Evolutionary conservation across 371 early-diverging fungal genomes (phyloP).

Genomic region (Actinomortierella wolfii): DNA sequence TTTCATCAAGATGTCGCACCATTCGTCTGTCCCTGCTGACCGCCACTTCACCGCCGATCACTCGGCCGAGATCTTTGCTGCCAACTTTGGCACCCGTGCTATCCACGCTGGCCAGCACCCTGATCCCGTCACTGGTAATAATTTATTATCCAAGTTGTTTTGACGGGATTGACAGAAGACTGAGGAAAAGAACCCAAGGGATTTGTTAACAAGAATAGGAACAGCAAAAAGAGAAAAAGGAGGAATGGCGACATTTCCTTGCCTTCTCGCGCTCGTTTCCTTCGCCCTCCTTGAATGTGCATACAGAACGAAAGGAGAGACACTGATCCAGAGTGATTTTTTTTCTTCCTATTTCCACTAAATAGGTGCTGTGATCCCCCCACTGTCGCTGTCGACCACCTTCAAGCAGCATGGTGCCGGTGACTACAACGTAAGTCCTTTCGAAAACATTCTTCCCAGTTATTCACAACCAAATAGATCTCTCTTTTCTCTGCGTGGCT

Average conservation of each 20-base stretch:
- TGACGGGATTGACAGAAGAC: too few species aligned
- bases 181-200: too few species aligned
- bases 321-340: not conserved
- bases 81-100: slow-evolving; percentile 84
- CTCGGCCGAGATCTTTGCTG: slow-evolving; percentile 35
- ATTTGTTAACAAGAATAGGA: too few species aligned
- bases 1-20: not conserved
- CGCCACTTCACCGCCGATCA: slow-evolving; percentile 43
- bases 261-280: too few species aligned
- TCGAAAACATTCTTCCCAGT: too few species aligned
- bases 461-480: too few species aligned
- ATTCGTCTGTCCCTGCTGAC: slow-evolving; percentile 17
- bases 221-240: too few species aligned
- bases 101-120: slow-evolving; percentile 92
- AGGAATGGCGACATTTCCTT: too few species aligned
- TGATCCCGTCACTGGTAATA: slow-evolving; percentile 78
- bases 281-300: too few species aligned
- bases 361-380: slow-evolving; percentile 89
- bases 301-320: too few species aligned
- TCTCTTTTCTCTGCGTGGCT: too few species aligned
- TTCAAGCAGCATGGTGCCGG: slow-evolving; percentile 93
- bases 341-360: not conserved
- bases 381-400: slow-evolving; percentile 94
- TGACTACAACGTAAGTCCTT: slow-evolving; percentile 75
- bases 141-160: too few species aligned